Percentiles rank a stretch among this genome's conserved stretches.
These are phyloP conservation scores for Cerrena zonata DNA, from an alignment of 1,284 basidiomycete species.

Conservation along the genomic window DNA sequence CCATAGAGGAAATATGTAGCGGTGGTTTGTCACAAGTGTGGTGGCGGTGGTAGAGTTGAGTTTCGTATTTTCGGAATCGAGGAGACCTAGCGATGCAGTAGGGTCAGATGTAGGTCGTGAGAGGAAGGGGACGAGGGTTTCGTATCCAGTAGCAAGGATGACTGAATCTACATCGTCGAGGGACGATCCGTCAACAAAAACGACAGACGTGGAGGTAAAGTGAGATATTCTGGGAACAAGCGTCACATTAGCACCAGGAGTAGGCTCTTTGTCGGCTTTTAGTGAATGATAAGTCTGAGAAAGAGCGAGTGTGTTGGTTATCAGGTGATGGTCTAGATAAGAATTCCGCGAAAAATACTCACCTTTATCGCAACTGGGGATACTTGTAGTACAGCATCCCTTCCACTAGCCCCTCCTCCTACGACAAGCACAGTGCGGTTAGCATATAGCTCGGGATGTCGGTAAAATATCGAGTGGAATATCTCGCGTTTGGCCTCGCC, in stretches of 20 bases:
- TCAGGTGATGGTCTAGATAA: background rate
- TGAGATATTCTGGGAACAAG: constrained; percentile 42
- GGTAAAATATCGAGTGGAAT: constrained; percentile 51
- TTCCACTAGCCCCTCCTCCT: constrained; percentile 46
- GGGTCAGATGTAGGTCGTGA: constrained; percentile 27
- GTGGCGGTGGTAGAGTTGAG: constrained; percentile 23
- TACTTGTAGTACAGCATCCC: constrained; percentile 42
- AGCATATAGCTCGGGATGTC: constrained; percentile 39
- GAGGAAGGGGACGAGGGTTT: constrained; percentile 48
- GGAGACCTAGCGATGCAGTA: constrained; percentile 14
- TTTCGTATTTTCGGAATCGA: constrained; percentile 15
- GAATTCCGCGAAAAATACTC: constrained; percentile 13
- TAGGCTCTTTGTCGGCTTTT: constrained; percentile 19
- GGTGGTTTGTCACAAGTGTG: constrained; percentile 41
- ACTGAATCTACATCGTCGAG: constrained; percentile 39
- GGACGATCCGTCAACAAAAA: constrained; percentile 42
- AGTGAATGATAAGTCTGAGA: constrained; percentile 42
- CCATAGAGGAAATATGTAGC: constrained; percentile 52
- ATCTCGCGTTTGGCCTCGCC: constrained; percentile 32
- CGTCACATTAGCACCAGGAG: constrained; percentile 27
- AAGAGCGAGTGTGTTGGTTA: background rate
- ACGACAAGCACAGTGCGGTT: constrained; percentile 45
- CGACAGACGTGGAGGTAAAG: constrained; percentile 39
- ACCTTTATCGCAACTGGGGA: constrained; percentile 38
- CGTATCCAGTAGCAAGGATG: constrained; percentile 51